Evolutionary conservation across 2,329 filamentous ascomycete genomes (phyloP), one percentile per base, ranked within the genome.

Genomic region (Apiospora marii): DNA sequence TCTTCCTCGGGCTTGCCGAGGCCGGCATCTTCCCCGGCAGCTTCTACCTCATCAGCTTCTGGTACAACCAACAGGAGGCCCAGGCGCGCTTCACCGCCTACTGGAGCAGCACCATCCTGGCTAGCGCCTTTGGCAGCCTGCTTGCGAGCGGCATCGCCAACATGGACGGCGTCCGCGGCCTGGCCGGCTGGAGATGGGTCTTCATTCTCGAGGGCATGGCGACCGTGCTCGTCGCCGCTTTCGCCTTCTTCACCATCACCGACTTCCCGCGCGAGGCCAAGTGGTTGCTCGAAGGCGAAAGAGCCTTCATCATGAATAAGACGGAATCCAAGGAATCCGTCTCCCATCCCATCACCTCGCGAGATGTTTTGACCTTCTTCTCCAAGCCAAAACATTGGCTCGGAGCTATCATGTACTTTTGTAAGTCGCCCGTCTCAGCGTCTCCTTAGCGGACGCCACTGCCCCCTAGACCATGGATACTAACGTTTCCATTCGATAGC

Each of bases 121-220:
- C 68, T 0, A 48, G 68, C 30, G 68, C 68, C 46, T 69, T 69
- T 8, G 71, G 72, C 41, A 76, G 76, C 0, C 53, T 74, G 10
- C 74, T 84, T 0, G 82, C 83, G 0, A 81, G 78, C 53, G 81
- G 77, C 0, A 82, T 84, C 46, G 75, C 77, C 48, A 82, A 85
- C 72, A 83, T 98, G 93, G 89, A 94, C 75, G 89, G 89, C 3
- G 74, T 93, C 14, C 82, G 85, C 8, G 90, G 90, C 24, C 96
- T 95, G 78, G 77, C 81, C 1, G 93, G 92, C 13, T 96, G 94
- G 94, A 85, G 93, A 71, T 95, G 92, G 92, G 93, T 95, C 75
- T 95, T 96, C 80, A 93, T 98, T 78, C 82, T 96, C 12, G 93
- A 95, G 81, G 93, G 84, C 1, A 71, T 81, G 3, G 73, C 78